A percentile compares a stretch with the other conserved stretches of the same genome.
phyloP scores from a whole-genome alignment of 257 asterid genomes.

The Solanum arcanum region DNA sequence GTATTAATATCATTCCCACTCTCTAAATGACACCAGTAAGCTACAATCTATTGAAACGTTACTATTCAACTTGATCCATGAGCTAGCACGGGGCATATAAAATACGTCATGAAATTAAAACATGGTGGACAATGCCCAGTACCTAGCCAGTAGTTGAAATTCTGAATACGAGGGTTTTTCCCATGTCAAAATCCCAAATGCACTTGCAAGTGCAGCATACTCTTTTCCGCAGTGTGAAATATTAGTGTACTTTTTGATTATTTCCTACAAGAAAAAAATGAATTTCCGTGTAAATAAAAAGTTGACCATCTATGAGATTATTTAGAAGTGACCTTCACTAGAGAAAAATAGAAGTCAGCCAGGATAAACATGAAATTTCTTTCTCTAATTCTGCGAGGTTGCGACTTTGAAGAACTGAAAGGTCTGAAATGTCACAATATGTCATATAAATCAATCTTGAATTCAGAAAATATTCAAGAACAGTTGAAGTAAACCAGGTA shows the following conservation, averaged over 20 bases:
- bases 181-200: constrained; percentile 85
- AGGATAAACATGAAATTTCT: background rate
- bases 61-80: background rate
- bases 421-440: background rate
- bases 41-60: background rate
- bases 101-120: background rate
- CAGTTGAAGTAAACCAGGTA: background rate
- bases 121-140: background rate
- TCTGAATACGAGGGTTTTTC: constrained; percentile 68
- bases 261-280: constrained; percentile 33
- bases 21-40: background rate
- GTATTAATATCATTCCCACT: background rate
- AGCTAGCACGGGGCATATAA: background rate
- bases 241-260: constrained; percentile 56
- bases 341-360: background rate
- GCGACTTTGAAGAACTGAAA: background rate
- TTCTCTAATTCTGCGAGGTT: background rate
- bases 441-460: background rate
- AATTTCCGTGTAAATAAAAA: background rate
- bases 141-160: constrained; percentile 66
- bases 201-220: constrained; percentile 80
- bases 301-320: background rate
- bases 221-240: constrained; percentile 45
- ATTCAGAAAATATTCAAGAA: background rate
- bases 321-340: background rate